Evolutionary conservation across 202 grass and related monocot genomes (phyloP).

Genomic region (Tripidium arundinaceum): DNA sequence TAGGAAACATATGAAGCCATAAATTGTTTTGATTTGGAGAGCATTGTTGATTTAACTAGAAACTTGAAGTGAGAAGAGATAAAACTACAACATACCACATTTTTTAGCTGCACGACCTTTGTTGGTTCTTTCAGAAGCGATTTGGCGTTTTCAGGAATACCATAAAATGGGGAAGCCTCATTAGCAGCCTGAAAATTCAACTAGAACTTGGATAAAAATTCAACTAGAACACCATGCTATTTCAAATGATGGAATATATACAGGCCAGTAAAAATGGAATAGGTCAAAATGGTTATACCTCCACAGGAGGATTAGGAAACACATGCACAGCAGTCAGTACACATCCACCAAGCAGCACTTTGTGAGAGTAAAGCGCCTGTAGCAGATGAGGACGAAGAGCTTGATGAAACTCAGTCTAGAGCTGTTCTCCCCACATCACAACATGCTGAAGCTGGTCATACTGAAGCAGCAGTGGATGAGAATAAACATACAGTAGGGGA

Average conservation of each 20-base stretch:
- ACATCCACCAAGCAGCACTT: slow-evolving; percentile 61
- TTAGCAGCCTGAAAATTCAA: slow-evolving; percentile 53
- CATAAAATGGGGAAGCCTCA: slow-evolving; percentile 60
- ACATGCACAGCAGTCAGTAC: slow-evolving; percentile 65
- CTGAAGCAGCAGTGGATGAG: too few species aligned
- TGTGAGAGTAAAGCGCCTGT: too few species aligned
- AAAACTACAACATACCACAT: slow-evolving; percentile 67
- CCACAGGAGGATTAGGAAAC: slow-evolving; percentile 44
- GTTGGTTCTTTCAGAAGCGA: slow-evolving; percentile 63
- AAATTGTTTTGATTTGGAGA: slow-evolving; percentile 14
- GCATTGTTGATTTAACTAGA: background rate
- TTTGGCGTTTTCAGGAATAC: slow-evolving; percentile 70
- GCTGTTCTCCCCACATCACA: too few species aligned
- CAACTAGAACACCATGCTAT: slow-evolving; percentile 1
- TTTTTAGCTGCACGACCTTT: slow-evolving; percentile 73
- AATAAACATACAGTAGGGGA: too few species aligned
- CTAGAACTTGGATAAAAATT: slow-evolving; percentile 27
- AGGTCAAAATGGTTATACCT: slow-evolving; percentile 31
- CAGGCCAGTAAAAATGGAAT: slow-evolving; percentile 3
- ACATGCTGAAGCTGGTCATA: too few species aligned
- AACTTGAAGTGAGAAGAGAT: slow-evolving; percentile 15
- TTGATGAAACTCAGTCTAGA: too few species aligned
- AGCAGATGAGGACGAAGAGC: too few species aligned
- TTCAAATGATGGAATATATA: slow-evolving; percentile 25
- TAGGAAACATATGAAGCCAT: background rate